Conservation (phyloP, 192 early-diverging fungal species). For the Umbelopsis isabellina region DNA sequence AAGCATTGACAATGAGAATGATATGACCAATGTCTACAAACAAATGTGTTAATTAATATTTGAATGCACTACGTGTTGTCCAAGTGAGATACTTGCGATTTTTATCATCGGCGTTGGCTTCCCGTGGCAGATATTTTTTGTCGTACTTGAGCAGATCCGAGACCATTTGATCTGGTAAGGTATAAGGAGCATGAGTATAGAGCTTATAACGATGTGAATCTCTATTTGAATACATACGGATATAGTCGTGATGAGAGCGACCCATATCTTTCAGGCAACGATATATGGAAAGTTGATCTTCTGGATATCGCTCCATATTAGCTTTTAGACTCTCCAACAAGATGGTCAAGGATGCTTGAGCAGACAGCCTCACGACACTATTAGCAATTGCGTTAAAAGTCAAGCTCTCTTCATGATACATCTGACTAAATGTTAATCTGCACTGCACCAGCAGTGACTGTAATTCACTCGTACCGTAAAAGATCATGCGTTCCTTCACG, state of each 20-base stretch:
- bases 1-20: conserved; percentile 82
- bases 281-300: conserved; percentile 74
- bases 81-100: conserved; percentile 46
- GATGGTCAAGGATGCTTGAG: conserved; percentile 45
- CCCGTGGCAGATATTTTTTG: conserved; percentile 67
- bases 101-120: conserved; percentile 69
- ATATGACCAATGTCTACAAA: conserved; percentile 71
- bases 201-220: background rate
- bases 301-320: conserved; percentile 68
- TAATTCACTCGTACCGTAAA: conserved; percentile 56
- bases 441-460: no score
- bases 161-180: conserved; percentile 46
- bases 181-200: background rate
- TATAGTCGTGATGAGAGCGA: conserved; percentile 55
- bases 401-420: background rate
- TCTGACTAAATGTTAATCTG: no score
- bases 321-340: conserved; percentile 62
- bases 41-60: background rate
- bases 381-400: background rate
- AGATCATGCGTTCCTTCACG: conserved; percentile 76
- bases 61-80: no score
- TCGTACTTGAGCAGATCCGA: conserved; percentile 66
- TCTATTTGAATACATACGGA: conserved; percentile 36
- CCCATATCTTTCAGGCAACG: conserved; percentile 69
- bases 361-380: conserved; percentile 53